These are phyloP conservation scores for Diplodia seriata DNA, from an alignment of 2,329 filamentous ascomycete genomes.

Conservation along the genomic window DNA sequence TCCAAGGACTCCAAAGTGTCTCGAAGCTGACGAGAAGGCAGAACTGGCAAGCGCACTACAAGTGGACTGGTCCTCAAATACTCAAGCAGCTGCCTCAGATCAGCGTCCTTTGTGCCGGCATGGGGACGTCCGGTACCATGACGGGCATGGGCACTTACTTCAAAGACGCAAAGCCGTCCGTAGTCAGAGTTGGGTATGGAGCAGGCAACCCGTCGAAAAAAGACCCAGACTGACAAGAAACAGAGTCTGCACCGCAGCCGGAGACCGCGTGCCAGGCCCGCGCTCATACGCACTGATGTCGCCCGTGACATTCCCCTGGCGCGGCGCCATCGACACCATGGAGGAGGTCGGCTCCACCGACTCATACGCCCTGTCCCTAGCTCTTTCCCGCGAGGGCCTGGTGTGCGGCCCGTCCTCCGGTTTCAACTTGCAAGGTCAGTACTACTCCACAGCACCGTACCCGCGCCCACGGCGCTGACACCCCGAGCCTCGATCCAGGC, in stretches of 20 bases:
- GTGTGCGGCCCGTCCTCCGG: constrained; percentile 68
- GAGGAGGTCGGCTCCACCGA: constrained; percentile 64
- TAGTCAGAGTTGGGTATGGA: constrained; percentile 31
- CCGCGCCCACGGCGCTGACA: background rate
- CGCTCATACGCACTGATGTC: constrained; percentile 59
- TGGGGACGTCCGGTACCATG: constrained; percentile 62
- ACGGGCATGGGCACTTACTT: constrained; percentile 54
- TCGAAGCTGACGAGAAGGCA: constrained; percentile 36
- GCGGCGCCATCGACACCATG: constrained; percentile 60
- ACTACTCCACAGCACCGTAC: too few species aligned
- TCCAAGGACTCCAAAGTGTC: too few species aligned
- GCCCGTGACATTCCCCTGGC: constrained; percentile 66
- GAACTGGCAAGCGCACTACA: constrained; percentile 63
- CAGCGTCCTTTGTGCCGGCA: constrained; percentile 62
- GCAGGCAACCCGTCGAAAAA: accelerated
- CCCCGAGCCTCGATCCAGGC: constrained; percentile 39
- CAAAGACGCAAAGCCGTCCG: constrained; percentile 54
- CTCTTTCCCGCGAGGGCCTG: constrained; percentile 63
- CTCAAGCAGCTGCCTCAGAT: constrained; percentile 63
- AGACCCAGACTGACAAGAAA: constrained; percentile 2
- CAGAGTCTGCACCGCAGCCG: constrained; percentile 63
- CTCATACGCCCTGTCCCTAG: constrained; percentile 61
- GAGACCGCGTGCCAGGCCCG: constrained; percentile 66
- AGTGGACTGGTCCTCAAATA: constrained; percentile 67
- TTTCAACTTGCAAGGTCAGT: constrained; percentile 56